phyloP scores from a whole-genome alignment of 2,329 filamentous ascomycete genomes.

The Gaeumannomyces sp. region DNA sequence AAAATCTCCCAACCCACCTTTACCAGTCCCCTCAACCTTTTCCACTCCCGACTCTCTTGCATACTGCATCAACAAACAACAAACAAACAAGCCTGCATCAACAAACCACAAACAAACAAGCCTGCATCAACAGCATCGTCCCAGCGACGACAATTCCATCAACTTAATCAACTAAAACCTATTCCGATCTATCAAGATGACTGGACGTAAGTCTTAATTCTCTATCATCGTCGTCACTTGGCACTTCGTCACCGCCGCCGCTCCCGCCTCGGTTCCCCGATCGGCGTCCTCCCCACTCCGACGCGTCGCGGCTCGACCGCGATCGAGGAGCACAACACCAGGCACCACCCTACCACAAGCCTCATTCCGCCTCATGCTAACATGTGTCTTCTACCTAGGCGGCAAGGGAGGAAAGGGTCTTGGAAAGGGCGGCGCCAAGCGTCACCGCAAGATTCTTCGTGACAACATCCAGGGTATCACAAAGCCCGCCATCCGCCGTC shows the following conservation, averaged over 20 bases:
- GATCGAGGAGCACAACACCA: constrained; percentile 12
- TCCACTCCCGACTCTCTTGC: constrained; percentile 10
- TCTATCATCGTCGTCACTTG: background rate
- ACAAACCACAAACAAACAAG: constrained; percentile 20
- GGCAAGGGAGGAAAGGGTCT: constrained; percentile 97
- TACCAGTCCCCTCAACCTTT: constrained; percentile 9
- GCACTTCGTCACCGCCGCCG: constrained; percentile 10
- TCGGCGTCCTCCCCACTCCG: constrained; percentile 4
- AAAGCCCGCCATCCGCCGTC: constrained; percentile 97
- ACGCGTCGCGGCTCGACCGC: constrained; percentile 24
- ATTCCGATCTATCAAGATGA: constrained; percentile 49
- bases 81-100: constrained; percentile 23
- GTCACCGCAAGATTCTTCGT: constrained; percentile 97
- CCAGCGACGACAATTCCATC: constrained; percentile 27
- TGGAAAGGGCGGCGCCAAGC: constrained; percentile 97
- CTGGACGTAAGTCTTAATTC: constrained; percentile 57
- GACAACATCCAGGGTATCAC: constrained; percentile 99
- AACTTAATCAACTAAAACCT: constrained; percentile 25
- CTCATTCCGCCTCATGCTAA: constrained; percentile 5
- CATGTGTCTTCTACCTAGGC: constrained; percentile 45
- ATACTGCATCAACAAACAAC: constrained; percentile 23
- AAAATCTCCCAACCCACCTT: constrained; percentile 11
- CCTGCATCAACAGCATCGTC: constrained; percentile 23
- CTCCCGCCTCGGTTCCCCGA: background rate
- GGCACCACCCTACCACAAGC: constrained; percentile 7